Conservation (phyloP, 2,329 filamentous ascomycete genomes). For the Trichoderma asperellum region DNA sequence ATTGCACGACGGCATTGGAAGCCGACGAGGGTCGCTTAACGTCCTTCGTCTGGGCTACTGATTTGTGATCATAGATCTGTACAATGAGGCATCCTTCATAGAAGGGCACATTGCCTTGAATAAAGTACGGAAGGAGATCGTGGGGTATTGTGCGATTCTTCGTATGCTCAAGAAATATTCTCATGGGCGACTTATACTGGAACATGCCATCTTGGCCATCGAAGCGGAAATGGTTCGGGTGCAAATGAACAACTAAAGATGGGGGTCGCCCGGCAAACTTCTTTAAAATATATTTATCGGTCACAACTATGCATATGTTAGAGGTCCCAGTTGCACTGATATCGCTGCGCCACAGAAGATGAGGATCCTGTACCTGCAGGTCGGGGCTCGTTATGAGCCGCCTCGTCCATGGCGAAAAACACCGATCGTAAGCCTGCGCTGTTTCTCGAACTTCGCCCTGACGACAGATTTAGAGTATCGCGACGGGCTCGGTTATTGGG, state of each 20-base stretch:
- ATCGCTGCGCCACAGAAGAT: neutral
- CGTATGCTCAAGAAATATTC: conserved; percentile 76
- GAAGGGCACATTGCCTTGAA: conserved; percentile 72
- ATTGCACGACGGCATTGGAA: conserved; percentile 67
- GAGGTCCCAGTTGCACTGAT: conserved; percentile 12
- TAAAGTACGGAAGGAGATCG: conserved; percentile 81
- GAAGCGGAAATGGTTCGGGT: conserved; percentile 85
- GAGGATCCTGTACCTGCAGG: conserved; percentile 53
- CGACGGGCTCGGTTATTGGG: conserved; percentile 62
- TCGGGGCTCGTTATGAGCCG: conserved; percentile 48
- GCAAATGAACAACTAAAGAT: conserved; percentile 83
- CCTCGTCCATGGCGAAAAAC: conserved; percentile 51
- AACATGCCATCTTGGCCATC: conserved; percentile 94
- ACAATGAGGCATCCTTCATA: conserved; percentile 97
- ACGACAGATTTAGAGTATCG: conserved; percentile 53
- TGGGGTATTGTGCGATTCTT: conserved; percentile 79
- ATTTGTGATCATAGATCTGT: conserved; percentile 86
- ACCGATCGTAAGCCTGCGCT: conserved; percentile 55
- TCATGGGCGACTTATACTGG: conserved; percentile 90
- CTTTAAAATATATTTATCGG: conserved; percentile 76
- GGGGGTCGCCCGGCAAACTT: conserved; percentile 77
- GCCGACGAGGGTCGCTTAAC: conserved; percentile 53
- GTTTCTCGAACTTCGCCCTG: conserved; percentile 54
- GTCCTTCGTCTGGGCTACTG: conserved; percentile 62
- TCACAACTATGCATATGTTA: conserved; percentile 62